Conservation (phyloP, 108 stramenopile genomes). For the Licmophora abbreviata region DNA sequence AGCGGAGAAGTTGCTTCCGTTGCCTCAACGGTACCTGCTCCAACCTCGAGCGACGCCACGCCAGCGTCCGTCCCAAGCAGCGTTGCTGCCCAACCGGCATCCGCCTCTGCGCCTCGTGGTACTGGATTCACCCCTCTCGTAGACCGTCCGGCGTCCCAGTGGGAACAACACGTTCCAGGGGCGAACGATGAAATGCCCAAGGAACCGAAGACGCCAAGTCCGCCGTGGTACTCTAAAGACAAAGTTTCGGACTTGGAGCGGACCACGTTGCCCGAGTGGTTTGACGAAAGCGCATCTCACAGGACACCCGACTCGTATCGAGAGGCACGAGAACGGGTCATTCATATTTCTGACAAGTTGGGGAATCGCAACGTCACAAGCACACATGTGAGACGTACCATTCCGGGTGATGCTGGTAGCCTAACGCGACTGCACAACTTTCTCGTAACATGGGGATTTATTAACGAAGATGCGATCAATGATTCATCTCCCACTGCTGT, state of each 20-base stretch:
- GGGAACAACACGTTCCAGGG: slow-evolving; percentile 39
- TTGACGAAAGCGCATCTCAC: slow-evolving; percentile 67
- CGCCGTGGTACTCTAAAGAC: slow-evolving; percentile 66
- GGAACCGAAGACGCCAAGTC: slow-evolving; percentile 30
- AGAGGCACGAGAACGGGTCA: slow-evolving; percentile 44
- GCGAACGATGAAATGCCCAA: slow-evolving; percentile 38
- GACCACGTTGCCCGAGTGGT: slow-evolving; percentile 76
- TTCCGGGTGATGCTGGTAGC: slow-evolving; percentile 78
- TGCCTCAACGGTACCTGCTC: slow-evolving; percentile 1
- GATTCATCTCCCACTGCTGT: slow-evolving; percentile 69
- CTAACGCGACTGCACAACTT: slow-evolving; percentile 60
- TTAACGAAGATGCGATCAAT: slow-evolving; percentile 60
- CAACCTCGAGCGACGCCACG: background rate
- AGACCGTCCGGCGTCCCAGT: slow-evolving; percentile 32
- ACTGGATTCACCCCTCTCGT: slow-evolving; percentile 13
- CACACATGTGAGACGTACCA: slow-evolving; percentile 52
- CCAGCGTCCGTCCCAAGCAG: background rate
- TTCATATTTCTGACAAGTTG: slow-evolving; percentile 43
- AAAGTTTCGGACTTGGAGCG: slow-evolving; percentile 59
- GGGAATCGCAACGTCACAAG: slow-evolving; percentile 52
- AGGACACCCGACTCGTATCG: slow-evolving; percentile 56
- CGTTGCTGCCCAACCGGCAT: background rate
- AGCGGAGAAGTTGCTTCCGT: background rate
- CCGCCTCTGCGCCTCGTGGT: slow-evolving; percentile 5
- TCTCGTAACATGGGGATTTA: slow-evolving; percentile 49